Conservation (phyloP, 2,329 filamentous ascomycete species). For the Colletotrichum salicis region DNA sequence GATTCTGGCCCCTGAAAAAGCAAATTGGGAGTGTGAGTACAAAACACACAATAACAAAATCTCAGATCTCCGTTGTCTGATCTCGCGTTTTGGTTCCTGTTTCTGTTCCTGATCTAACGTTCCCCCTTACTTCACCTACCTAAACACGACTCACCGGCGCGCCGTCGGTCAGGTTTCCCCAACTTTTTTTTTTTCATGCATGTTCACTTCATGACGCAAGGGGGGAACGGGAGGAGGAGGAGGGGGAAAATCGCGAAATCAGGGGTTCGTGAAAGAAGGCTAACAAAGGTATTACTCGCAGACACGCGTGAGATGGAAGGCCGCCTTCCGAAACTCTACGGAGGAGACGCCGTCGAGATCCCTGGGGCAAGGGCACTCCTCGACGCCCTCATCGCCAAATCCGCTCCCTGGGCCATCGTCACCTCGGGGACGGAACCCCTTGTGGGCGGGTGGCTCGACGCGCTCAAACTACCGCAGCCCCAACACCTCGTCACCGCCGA, state of each 20-base stretch:
- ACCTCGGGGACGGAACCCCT: constrained; percentile 77
- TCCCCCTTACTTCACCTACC: constrained; percentile 21
- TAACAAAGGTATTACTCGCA: constrained; percentile 47
- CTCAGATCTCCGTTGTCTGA: constrained; percentile 14
- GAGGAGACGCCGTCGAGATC: constrained; percentile 83
- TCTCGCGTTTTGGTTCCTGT: background rate
- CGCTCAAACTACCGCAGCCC: constrained; percentile 73
- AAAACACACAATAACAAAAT: too few relatives aligned
- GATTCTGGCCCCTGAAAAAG: constrained; percentile 83
- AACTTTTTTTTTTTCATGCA: background rate
- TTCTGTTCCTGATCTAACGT: background rate
- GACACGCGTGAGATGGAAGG: constrained; percentile 85
- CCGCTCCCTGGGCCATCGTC: constrained; percentile 86
- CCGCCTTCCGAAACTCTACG: constrained; percentile 79
- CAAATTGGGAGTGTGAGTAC: constrained; percentile 89
- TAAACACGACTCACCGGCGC: background rate
- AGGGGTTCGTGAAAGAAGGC: background rate
- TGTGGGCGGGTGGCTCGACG: constrained; percentile 77
- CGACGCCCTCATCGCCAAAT: constrained; percentile 68
- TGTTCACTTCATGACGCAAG: background rate
- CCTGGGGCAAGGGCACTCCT: constrained; percentile 82
- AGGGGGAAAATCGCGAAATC: too few relatives aligned
- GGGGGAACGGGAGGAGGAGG: background rate
- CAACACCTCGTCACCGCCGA: constrained; percentile 78
- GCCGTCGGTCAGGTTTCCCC: background rate